phyloP scores from a whole-genome alignment of 257 asterid genomes.

The Nicotiana noctiflora region DNA sequence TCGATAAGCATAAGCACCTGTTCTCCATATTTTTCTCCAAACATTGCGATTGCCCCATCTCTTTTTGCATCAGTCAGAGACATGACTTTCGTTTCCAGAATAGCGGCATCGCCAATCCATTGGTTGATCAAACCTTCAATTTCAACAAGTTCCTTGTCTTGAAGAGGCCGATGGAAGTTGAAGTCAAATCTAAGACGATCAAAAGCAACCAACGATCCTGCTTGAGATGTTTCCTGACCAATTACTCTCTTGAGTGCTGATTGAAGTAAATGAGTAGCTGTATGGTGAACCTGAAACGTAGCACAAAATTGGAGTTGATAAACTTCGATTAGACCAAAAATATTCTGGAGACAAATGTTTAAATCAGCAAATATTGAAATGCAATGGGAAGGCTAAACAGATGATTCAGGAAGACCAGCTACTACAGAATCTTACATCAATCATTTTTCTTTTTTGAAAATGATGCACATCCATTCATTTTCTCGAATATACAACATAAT shows the following conservation, averaged over 20 bases:
- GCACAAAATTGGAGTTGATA: constrained; percentile 5
- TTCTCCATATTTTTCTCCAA: constrained; percentile 97
- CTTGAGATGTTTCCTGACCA: constrained; percentile 92
- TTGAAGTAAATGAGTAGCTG: constrained; percentile 94
- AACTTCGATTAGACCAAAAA: background rate
- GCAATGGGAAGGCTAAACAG: background rate
- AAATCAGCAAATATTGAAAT: constrained; percentile 4
- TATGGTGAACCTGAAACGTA: constrained; percentile 72
- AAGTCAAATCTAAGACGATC: constrained; percentile 92
- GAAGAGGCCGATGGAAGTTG: constrained; percentile 77
- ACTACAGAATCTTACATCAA: background rate
- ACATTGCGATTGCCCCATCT: constrained; percentile 95
- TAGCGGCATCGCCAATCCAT: constrained; percentile 81
- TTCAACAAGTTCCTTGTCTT: constrained; percentile 58
- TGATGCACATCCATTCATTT: background rate
- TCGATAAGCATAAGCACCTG: constrained; percentile 34
- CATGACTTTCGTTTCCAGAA: constrained; percentile 72
- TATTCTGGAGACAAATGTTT: background rate
- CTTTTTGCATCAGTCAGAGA: constrained; percentile 74
- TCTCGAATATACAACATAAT: constrained; percentile 1
- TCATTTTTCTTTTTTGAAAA: background rate
- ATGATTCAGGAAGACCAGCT: background rate
- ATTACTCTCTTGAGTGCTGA: constrained; percentile 86
- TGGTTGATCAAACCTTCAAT: constrained; percentile 71
- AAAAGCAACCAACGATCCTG: constrained; percentile 90